A percentile compares a stretch with the other conserved stretches of the same genome.
These are phyloP conservation scores for Fraxinus velutina DNA, from an alignment of 305 asterid species.

Conservation along the genomic window DNA sequence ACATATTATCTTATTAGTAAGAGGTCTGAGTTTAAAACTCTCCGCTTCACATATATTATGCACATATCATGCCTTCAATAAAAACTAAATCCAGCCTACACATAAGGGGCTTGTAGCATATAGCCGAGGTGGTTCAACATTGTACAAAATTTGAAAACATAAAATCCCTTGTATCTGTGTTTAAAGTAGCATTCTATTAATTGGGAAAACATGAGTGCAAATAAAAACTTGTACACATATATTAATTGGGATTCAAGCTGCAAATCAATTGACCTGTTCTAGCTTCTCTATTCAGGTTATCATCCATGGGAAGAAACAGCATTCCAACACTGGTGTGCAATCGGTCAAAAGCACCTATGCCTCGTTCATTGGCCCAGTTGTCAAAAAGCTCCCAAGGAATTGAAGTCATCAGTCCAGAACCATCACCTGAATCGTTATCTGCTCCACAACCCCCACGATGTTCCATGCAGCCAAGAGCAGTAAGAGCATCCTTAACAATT, in stretches of 20 bases:
- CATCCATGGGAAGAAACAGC: conserved; percentile 89
- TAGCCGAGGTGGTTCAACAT: neutral
- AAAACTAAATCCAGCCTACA: neutral
- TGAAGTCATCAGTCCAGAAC: conserved; percentile 92
- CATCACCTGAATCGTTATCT: conserved; percentile 99
- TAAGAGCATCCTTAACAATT: conserved; percentile 84
- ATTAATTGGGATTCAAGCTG: neutral
- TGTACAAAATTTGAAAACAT: neutral
- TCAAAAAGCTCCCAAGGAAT: conserved; percentile 94
- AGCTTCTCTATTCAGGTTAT: conserved; percentile 59
- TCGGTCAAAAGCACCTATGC: conserved; percentile 62
- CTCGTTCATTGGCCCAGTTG: conserved; percentile 83
- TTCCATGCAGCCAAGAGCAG: conserved; percentile 98
- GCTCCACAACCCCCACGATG: conserved; percentile 99
- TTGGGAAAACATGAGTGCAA: neutral
- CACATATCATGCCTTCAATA: neutral
- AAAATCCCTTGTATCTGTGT: neutral
- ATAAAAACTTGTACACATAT: neutral
- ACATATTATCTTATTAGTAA: neutral
- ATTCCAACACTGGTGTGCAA: conserved; percentile 92
- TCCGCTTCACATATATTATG: neutral
- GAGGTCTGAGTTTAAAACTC: neutral
- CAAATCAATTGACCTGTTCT: conserved; percentile 52
- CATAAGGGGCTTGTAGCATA: neutral
- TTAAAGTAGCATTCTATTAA: neutral